Evolutionary conservation across 2,329 filamentous ascomycete species (phyloP), one percentile per base, ranked within the genome.

Genomic region (Scleromitrula shiraiana): DNA sequence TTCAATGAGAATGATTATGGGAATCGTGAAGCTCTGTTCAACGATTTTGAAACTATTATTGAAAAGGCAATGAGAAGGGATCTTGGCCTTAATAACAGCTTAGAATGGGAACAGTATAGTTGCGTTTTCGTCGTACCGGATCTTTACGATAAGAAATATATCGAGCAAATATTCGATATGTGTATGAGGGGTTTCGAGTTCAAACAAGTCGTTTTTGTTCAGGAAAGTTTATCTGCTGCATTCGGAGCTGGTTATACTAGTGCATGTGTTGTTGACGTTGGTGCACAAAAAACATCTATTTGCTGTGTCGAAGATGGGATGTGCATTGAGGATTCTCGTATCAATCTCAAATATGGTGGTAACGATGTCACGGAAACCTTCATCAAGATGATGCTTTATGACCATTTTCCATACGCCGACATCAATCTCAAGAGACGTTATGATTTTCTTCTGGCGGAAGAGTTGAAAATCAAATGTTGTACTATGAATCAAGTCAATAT

Each of bases 61-160:
- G 88, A 95, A 62, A 84, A 89, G 55, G 87, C 89, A 1, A 83
- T 98, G 59, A 83, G 83, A 55, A 80, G 78, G n/a, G 88, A 97
- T 61, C 74, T 97, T 7, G 87, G 85, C 1, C 67, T 96, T 35
- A 82, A 76, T 23, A 82, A 80, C 54, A 85, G 85, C 60, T 85
- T 83, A 59, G 82, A 91, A 43, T 94, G 90, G 82, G 77, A 78
- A 46, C 86, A 94, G 64, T 97, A 96, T 67, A 93, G 87, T 60
- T 96, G 89, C 59, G 90, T 96, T n/a, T 88, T 97, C 61, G 83
- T 98, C 54, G 94, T 98, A 39, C 93, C 93, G 0, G 93, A 98
- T 64, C 74, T 98, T 8, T 98, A 97, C 68, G 93, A 98, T 69
- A 94, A 95, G 65, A 80, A 80, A 42, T 95, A 96, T 55, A 88